phyloP scores from a whole-genome alignment of 192 early-diverging fungal genomes.

The Gonapodya sp. region DNA sequence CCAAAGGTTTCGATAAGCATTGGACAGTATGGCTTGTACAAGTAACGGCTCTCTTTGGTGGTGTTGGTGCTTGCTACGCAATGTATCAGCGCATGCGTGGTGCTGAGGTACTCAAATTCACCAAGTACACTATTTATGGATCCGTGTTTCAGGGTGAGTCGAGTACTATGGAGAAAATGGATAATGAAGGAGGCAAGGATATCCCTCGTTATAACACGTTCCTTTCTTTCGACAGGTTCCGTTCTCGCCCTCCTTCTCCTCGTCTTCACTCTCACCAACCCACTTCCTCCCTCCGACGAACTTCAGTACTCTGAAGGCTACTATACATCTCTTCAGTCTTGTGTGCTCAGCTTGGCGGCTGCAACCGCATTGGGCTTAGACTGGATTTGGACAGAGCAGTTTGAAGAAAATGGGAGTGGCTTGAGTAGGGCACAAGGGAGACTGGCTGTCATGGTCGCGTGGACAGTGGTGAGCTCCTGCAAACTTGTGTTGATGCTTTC shows the following conservation, averaged over 20 bases:
- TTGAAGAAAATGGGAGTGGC: not conserved
- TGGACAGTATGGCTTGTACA: not conserved
- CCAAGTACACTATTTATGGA: not conserved
- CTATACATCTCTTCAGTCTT: not conserved
- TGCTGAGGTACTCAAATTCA: not conserved
- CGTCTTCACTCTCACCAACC: not conserved
- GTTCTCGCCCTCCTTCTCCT: not conserved
- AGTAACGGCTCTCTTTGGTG: not conserved
- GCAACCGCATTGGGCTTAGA: not conserved
- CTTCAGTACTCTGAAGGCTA: not conserved
- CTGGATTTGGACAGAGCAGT: slow-evolving; percentile 6
- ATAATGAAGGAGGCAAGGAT: not conserved
- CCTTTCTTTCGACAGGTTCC: not conserved
- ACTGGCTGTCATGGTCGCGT: not conserved
- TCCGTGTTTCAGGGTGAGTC: not conserved
- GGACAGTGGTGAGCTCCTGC: not conserved
- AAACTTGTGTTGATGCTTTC: not conserved
- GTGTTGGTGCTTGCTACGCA: not conserved
- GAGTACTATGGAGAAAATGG: not conserved
- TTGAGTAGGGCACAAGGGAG: not conserved
- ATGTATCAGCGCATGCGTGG: not conserved
- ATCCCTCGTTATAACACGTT: too few species aligned
- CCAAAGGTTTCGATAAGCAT: not conserved
- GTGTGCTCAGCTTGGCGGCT: not conserved
- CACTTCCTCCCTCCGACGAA: not conserved